Conservation (phyloP, 2,329 filamentous ascomycete species). For the Aureobasidium leucospermi region DNA sequence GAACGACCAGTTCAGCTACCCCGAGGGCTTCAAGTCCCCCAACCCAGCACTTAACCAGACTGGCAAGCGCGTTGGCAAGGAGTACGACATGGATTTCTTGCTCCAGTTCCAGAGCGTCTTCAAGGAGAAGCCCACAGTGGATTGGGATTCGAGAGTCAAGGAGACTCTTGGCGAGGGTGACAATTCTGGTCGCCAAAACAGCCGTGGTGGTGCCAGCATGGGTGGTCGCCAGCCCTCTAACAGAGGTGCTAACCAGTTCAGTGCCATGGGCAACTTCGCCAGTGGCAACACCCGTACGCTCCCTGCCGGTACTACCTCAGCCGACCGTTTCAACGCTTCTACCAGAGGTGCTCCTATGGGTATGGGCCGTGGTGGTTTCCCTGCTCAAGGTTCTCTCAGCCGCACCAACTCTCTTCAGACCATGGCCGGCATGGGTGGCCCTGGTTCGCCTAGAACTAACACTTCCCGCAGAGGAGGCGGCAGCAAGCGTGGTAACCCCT, state of each 20-base stretch:
- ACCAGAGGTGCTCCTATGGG: constrained; percentile 17
- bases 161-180: constrained; percentile 54
- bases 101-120: constrained; percentile 95
- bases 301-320: constrained; percentile 69
- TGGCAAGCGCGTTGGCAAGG: constrained; percentile 76
- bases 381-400: constrained; percentile 57
- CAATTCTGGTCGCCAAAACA: constrained; percentile 52
- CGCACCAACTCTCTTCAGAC: constrained; percentile 54
- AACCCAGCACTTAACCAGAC: constrained; percentile 85
- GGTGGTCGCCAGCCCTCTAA: constrained; percentile 34
- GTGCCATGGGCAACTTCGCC: constrained; percentile 12
- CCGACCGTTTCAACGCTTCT: constrained; percentile 55
- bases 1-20: constrained; percentile 67
- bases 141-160: constrained; percentile 86
- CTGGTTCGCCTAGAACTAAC: constrained; percentile 59
- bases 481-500: constrained; percentile 52
- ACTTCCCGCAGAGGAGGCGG: constrained; percentile 47
- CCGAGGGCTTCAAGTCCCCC: constrained; percentile 74
- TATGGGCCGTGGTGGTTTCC: constrained; percentile 55
- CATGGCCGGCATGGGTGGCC: constrained; percentile 50
- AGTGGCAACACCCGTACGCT: constrained; percentile 44
- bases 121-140: constrained; percentile 88
- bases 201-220: constrained; percentile 41
- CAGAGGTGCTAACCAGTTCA: constrained; percentile 18
- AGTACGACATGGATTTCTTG: constrained; percentile 92